Evolutionary conservation across 2,329 filamentous ascomycete genomes (phyloP).

Genomic region (Monosporascus sp.): DNA sequence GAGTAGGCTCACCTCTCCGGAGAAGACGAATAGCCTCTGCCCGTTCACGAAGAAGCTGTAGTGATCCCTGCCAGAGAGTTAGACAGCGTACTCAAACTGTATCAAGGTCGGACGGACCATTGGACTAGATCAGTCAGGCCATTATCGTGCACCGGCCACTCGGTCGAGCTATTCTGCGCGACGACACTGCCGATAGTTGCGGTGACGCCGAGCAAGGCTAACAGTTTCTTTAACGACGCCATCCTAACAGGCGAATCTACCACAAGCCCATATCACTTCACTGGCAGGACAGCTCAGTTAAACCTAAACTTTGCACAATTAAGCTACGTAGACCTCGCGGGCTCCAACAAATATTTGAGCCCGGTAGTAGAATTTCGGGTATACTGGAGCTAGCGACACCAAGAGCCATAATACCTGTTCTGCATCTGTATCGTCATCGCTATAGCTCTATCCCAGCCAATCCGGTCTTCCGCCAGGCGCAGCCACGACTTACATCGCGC

Average conservation of each 20-base stretch:
- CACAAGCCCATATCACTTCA: not conserved
- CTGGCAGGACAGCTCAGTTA: too few relatives aligned
- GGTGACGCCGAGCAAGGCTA: slow-evolving; percentile 7
- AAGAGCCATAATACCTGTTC: too few relatives aligned
- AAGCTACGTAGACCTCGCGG: too few relatives aligned
- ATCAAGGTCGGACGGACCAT: slow-evolving; percentile 17
- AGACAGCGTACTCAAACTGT: not conserved
- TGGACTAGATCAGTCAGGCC: slow-evolving; percentile 28
- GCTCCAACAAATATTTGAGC: too few relatives aligned
- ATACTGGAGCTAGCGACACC: too few relatives aligned
- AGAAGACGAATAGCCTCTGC: slow-evolving; percentile 37
- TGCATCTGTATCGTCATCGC: too few relatives aligned
- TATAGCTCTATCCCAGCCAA: too few relatives aligned
- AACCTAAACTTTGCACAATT: too few relatives aligned
- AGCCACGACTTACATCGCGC: too few relatives aligned
- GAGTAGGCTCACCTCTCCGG: slow-evolving; percentile 29
- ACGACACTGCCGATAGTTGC: slow-evolving; percentile 5
- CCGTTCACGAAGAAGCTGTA: slow-evolving; percentile 37
- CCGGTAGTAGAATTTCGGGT: too few relatives aligned
- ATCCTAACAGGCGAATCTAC: not conserved
- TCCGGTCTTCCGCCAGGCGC: too few relatives aligned
- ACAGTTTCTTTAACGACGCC: slow-evolving; percentile 1
- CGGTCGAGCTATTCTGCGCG: slow-evolving; percentile 8
- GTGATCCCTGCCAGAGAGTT: slow-evolving; percentile 28
- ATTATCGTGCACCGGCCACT: slow-evolving; percentile 27